Evolutionary conservation across 2,329 filamentous ascomycete species (phyloP), one percentile per base, ranked within the genome.

Genomic region (Ophiostoma piceae): DNA sequence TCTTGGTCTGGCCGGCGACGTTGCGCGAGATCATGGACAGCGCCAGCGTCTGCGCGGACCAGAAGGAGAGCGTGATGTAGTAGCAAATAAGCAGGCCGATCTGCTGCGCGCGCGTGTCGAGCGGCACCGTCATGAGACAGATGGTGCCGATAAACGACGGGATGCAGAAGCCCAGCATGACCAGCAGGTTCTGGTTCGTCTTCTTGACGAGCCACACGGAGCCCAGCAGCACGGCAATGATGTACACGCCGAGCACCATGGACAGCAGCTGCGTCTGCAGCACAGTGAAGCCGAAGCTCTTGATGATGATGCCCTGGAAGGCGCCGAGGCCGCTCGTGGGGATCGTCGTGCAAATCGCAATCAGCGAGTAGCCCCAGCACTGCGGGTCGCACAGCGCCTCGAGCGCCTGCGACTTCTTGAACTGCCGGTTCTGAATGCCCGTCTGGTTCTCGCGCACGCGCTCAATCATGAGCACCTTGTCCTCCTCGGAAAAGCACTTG

Each of bases 41-140:
- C 82, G 14, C 92, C 80, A 66, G 60, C 1, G 87, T 90, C 75
- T 90, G 86, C 0, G 89, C 89, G 0, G 90, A 88, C 90, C 90
- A 92, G 84, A 93, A 93, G 5, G 88, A 91, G 22, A 92, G 83
- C 0, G 71, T 89, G 72, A 92, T 89, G 79, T 92, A 93, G 82
- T 92, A 93, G 75, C 84, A 85, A 75, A 92, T 85, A 16, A 92
- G 80, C 0, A 93, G 82, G 6, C 90, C 90, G 37, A 88, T 83
- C 77, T 89, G 84, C 51, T 86, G 87, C 9, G 84, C 78, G 47
- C 82, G 81, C 62, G 81, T 85, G 7, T 82, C 81, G 73, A 89
- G 88, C 29, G 84, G 78, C 8, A 92, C 83, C 0, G 87, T 89
- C 84, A 92, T 89, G 69, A 92, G 84, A 54, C 91, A 84, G 68